A percentile compares a stretch with the other conserved stretches of the same genome.
phyloP scores from a whole-genome alignment of 805 yeast genomes.

The Cyberlindnera maritima region DNA sequence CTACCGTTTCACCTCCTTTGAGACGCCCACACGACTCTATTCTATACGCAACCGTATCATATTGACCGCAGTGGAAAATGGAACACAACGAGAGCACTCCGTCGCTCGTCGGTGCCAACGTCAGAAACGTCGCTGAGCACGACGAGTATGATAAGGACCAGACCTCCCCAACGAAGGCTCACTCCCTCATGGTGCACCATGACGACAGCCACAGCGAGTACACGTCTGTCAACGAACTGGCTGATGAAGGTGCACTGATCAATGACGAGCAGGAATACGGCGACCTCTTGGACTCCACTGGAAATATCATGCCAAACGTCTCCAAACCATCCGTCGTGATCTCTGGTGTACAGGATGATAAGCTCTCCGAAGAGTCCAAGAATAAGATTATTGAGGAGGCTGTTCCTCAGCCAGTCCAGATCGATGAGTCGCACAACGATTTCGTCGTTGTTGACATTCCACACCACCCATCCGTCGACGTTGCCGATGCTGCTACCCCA shows the following conservation, averaged over 20 bases:
- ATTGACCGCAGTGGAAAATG: too few species aligned
- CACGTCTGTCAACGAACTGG: slow-evolving; percentile 34
- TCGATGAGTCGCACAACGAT: slow-evolving; percentile 19
- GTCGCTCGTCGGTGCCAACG: slow-evolving; percentile 25
- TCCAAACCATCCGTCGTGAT: slow-evolving; percentile 17
- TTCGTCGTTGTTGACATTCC: slow-evolving; percentile 27
- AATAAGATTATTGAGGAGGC: slow-evolving; percentile 4
- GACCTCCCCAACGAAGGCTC: slow-evolving; percentile 18
- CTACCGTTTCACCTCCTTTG: neutral
- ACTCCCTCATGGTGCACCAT: neutral
- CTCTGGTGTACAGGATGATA: slow-evolving; percentile 12
- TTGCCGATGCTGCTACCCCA: slow-evolving; percentile 12
- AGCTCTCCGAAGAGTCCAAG: slow-evolving; percentile 6
- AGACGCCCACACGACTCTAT: neutral
- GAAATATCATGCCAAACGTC: slow-evolving; percentile 40
- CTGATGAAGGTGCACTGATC: slow-evolving; percentile 49
- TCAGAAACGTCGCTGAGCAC: slow-evolving; percentile 21
- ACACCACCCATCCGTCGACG: slow-evolving; percentile 14
- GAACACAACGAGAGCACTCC: slow-evolving; percentile 17
- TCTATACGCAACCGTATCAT: neutral
- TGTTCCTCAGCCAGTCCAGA: slow-evolving; percentile 7
- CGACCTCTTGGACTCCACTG: slow-evolving; percentile 49
- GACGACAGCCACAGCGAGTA: slow-evolving; percentile 16
- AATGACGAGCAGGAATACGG: slow-evolving; percentile 56
- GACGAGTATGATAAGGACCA: slow-evolving; percentile 13